Evolutionary conservation across 1,284 basidiomycete species (phyloP), one percentile per base, ranked within the genome.

Genomic region (Stygiomarasmius scandens): DNA sequence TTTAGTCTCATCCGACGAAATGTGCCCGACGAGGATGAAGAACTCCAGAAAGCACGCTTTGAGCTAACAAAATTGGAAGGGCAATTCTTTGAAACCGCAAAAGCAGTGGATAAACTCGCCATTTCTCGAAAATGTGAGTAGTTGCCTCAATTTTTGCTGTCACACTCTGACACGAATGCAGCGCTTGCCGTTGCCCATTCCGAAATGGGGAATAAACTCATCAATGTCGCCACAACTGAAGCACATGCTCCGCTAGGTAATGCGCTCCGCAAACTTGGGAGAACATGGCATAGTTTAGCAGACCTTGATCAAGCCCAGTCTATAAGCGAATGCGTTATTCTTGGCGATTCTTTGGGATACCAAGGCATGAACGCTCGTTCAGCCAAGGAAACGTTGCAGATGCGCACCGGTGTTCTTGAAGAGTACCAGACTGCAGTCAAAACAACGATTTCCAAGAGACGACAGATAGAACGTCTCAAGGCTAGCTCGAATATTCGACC

Each of bases 281-380:
- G 94, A 54, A 82, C 85, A 1, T 93, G 89, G 83, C 94, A 96
- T 67, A 91, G 86, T 69, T 73, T 94, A 11, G 85, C 92, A 0
- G 92, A 93, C 66, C 82, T 96, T 61, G 89, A 93, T 60, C 89
- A 93, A 64, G 89, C 92, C 14, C 90, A 94, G 69, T 85, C 92
- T 27, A 90, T 94, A 59, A 94, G 90, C 64, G 95, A 96, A 79
- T 93, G 92, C 64, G 92, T 98, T 43, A 89, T 96, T 41, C 74
- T 98, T 23, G 93, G 93, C 22, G 95, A 98, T 70, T 90, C 93
- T 0, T 77, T 98, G 53, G 93, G 93, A 1, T 98, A 98, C 71
- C 94, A 97, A 74, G 91, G 93, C 16, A 80, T 95, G 74, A 97
- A 97, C 66, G 93, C 96, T n/a, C 84, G 90, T 47, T 92, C 95